Percentiles rank a stretch among this genome's conserved stretches.
Evolutionary conservation across 306 rosid genomes (phyloP).

Genomic region (Neltuma alba): DNA sequence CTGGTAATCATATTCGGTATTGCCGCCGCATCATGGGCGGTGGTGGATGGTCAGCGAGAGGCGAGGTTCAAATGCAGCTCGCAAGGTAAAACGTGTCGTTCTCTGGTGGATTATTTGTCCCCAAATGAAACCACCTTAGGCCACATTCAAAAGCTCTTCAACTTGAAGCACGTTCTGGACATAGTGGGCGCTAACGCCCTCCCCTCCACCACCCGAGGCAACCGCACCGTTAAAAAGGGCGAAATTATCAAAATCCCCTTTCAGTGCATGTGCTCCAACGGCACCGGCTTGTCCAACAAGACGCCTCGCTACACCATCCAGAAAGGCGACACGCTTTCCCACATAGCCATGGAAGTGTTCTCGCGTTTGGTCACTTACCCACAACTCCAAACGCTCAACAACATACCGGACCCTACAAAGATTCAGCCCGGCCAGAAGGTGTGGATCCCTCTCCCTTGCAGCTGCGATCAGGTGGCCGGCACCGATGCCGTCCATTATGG

Average conservation of each 20-base stretch:
- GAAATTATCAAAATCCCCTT: constrained; percentile 55
- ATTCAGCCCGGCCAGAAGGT: constrained; percentile 46
- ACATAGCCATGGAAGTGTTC: constrained; percentile 53
- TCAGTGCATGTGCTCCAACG: constrained; percentile 57
- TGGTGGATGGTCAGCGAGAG: constrained; percentile 26
- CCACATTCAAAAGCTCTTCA: constrained; percentile 63
- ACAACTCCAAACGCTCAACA: constrained; percentile 49
- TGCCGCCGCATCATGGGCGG: constrained; percentile 13
- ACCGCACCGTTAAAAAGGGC: neutral
- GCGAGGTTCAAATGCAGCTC: constrained; percentile 53
- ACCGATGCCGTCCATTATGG: constrained; percentile 66
- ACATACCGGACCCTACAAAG: neutral
- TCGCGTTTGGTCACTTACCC: constrained; percentile 42
- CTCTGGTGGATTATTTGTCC: constrained; percentile 48
- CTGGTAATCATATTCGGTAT: constrained; percentile 10
- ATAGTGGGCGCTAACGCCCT: constrained; percentile 69
- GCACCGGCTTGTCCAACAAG: constrained; percentile 48
- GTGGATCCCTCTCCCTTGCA: constrained; percentile 83
- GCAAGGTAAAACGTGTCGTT: constrained; percentile 39
- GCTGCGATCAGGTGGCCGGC: constrained; percentile 73
- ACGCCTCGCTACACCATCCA: constrained; percentile 53
- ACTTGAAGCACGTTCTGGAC: constrained; percentile 50
- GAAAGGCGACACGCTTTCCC: constrained; percentile 42
- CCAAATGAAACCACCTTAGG: constrained; percentile 52
- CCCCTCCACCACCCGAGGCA: constrained; percentile 18